Evolutionary conservation across 768 basidiomycete genomes (phyloP), one percentile per base, ranked within the genome.

Genomic region (Pholiota microspora): DNA sequence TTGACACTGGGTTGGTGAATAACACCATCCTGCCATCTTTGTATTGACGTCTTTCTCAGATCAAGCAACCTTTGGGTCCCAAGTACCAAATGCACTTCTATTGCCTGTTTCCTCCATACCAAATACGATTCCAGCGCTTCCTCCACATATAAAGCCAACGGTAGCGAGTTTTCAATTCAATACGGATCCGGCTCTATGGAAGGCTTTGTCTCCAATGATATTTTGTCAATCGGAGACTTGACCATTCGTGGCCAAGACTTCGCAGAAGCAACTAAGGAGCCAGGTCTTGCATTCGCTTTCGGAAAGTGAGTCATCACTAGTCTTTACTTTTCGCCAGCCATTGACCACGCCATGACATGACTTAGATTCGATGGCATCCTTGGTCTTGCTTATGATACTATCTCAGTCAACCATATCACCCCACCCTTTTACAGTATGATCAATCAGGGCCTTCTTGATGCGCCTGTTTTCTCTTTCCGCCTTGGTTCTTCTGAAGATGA

Each of bases 141-240:
- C 0, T 84, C 86, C 0, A 84, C 94, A 0, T 86, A 96, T 84
- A 91, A 90, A 73, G 78, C 83, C 61, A 99, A 98, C 71, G 96
- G 94, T 4, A 77, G 91, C 45, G 76, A 80, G 4, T 98, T 99
- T 64, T 82, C 86, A 38, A 99, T 98, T 60, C 89, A 84, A 58
- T 98, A 98, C 67, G 97, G 97, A 12, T 89, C 93, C 27, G 97
- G 97, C 23, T 94, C 94, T 1, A 93, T 99, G 86, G 88, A 97
- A 68, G 97, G 97, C 53, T 94, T 89, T 67, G 88, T 98, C 51
- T 98, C 94, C 9, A 84, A 83, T 55, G 97, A 99, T 63, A 67
- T 66, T 3, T 72, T 98, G 47, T 68, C 69, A 7, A 94, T 99
- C 56, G 94, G 93, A 34, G 97, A 97, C 68, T 68, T 99, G 44